Percentiles rank a stretch among this genome's conserved stretches.
Conservation (phyloP, 208 protist genomes). For the Leishmania turanica region DNA sequence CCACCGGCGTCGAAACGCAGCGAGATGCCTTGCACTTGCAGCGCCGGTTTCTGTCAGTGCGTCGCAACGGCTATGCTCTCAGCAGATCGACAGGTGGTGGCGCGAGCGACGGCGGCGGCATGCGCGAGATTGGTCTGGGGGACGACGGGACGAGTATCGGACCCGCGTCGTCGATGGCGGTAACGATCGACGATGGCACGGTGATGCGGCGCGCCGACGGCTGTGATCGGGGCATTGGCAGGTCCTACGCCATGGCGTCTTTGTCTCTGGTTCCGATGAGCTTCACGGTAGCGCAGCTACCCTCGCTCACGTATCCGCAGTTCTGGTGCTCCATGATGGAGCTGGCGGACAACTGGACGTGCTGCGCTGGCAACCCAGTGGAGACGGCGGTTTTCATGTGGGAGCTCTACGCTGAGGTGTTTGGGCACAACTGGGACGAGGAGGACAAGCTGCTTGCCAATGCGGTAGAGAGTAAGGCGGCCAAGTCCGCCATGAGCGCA, state of each 20-base stretch:
- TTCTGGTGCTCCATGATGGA: conserved; percentile 89
- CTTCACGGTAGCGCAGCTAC: conserved; percentile 44
- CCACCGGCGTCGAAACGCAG: conserved; percentile 1
- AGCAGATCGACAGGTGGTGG: background rate
- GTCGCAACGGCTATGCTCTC: conserved; percentile 25
- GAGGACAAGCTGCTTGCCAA: conserved; percentile 57
- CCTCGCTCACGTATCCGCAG: conserved; percentile 73
- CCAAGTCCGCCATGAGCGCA: conserved; percentile 16
- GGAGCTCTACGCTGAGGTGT: conserved; percentile 86
- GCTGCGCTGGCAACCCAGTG: conserved; percentile 51
- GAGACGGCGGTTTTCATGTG: conserved; percentile 78
- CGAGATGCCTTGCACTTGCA: conserved; percentile 10
- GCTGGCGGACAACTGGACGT: conserved; percentile 90
- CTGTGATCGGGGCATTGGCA: background rate
- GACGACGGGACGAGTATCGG: conserved; percentile 18
- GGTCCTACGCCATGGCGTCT: background rate
- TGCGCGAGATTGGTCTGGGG: background rate
- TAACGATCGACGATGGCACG: background rate
- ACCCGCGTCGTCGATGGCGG: background rate
- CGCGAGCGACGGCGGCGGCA: background rate
- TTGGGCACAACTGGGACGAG: conserved; percentile 75
- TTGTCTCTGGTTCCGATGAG: conserved; percentile 17
- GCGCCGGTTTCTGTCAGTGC: conserved; percentile 24
- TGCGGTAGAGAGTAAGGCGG: conserved; percentile 36
- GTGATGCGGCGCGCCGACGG: background rate